Evolutionary conservation across 2,329 filamentous ascomycete genomes (phyloP), one percentile per base, ranked within the genome.

Genomic region (Verruconis gallopava): DNA sequence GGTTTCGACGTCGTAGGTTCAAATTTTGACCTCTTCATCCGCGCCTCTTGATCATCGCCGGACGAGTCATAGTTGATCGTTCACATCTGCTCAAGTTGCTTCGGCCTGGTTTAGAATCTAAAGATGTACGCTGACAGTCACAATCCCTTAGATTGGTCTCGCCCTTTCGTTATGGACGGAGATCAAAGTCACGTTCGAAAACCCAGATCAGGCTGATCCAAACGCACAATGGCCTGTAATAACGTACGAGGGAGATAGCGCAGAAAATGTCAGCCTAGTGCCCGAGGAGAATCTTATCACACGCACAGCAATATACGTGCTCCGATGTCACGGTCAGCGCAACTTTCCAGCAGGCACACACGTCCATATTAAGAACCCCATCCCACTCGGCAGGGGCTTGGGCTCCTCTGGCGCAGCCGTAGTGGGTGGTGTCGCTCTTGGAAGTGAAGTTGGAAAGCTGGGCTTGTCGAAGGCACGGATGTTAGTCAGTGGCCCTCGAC

Each of bases 381-480:
- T 98, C 51, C 91, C 91, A 2, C 71, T 98, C 5, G 88, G 91
- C 40, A 75, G 91, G 44, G 91, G 91, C 6, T 68, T 98, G 50
- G 91, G 91, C n/a, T 94, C 86, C 33, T 95, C 88, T 1, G 91
- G 89, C 21, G 88, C 91, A 3, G 91, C 91, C 5, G 89, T 96
- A 14, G 91, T 96, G 4, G 91, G 86, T 1, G 91, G 91, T 49
- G 89, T 95, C n/a, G 76, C 86, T 61, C 71, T 98, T 36, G 91
- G 81, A 32, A 94, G 91, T 65, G 81, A 93, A 59, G 82, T 91
- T 37, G 89, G 88, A 28, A 73, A 80, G 21, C 71, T 98, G 47
- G 70, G 79, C 35, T 67, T 98, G 48, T 77, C 75, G 45, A 79
- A 84, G 54, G 81, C 85, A 49, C 73, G 91, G 30, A 74, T 98